Conservation (phyloP, 2,329 filamentous ascomycete species). For the Chrysoporthe austroafricana region DNA sequence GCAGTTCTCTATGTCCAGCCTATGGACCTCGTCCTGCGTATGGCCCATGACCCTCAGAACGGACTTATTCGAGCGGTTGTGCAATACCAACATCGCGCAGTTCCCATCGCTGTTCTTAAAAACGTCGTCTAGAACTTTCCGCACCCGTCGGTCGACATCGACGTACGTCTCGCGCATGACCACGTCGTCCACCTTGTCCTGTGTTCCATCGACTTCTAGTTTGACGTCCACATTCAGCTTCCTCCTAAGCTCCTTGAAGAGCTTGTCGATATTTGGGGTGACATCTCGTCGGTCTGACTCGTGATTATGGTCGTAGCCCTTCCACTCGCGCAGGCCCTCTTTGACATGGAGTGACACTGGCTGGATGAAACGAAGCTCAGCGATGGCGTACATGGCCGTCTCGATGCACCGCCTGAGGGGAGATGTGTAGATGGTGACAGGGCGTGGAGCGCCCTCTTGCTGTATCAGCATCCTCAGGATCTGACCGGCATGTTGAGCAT, state of each 20-base stretch:
- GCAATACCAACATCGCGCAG: slow-evolving; percentile 24
- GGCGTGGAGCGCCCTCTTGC: neutral
- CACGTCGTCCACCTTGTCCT: slow-evolving; percentile 7
- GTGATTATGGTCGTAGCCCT: slow-evolving; percentile 24
- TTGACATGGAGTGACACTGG: slow-evolving; percentile 13
- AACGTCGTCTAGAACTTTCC: slow-evolving; percentile 21
- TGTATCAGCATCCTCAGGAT: slow-evolving; percentile 1
- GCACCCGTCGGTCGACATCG: slow-evolving; percentile 24
- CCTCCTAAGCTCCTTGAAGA: neutral
- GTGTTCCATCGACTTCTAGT: neutral
- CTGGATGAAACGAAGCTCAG: neutral
- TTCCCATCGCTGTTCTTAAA: neutral
- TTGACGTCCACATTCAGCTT: neutral
- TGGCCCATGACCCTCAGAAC: slow-evolving; percentile 25
- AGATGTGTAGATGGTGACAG: slow-evolving; percentile 17
- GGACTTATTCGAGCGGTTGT: slow-evolving; percentile 26
- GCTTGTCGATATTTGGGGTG: neutral
- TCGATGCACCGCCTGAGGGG: slow-evolving; percentile 25
- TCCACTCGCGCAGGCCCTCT: slow-evolving; percentile 28
- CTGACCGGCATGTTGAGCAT: slow-evolving; percentile 1
- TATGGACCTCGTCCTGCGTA: slow-evolving; percentile 3
- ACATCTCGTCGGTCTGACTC: slow-evolving; percentile 18
- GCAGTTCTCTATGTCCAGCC: slow-evolving; percentile 18
- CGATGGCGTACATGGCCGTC: slow-evolving; percentile 20
- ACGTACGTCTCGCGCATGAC: slow-evolving; percentile 20